Evolutionary conservation across 1,284 basidiomycete genomes (phyloP), one percentile per base, ranked within the genome.

Genomic region (Porogramme epimiltina): DNA sequence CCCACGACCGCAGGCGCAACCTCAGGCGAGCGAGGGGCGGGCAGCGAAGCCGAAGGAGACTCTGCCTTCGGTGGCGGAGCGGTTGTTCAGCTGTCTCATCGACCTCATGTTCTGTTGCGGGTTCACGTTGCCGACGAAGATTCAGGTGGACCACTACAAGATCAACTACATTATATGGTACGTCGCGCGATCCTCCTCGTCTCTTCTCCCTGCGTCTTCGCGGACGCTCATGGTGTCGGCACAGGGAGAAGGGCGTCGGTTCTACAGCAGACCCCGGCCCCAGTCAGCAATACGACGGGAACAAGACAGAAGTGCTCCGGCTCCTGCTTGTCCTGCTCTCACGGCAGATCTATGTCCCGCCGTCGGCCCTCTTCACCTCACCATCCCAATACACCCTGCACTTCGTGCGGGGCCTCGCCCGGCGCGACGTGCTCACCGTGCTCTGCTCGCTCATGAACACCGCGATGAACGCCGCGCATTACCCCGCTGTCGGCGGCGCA

Each of bases 381-480:
- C 82, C 88, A 3, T 89, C 93, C 16, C 72, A 81, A 34, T 91
- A 89, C 62, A 82, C 90, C n/a, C 77, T 89, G 20, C 81, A 89
- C 66, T 76, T 89, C 51, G 88, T 92, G 11, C 87, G 93, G 67
- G 81, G 84, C 59, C 84, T 87, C 39, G 85, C 89, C 54, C 80
- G 92, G 26, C 82, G 91, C 42, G 81, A 93, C 58, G 86, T 95
- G 15, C 77, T 98, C 43, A 93, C 93, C 1, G 73, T 97, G 13
- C 73, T 98, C 5, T 98, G 95, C 68, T 96, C 94, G 9, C 73
- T 95, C 42, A 76, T 98, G 55, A 98, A 98, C 68, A 95, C 91
- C 5, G 84, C 86, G 15, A 83, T 97, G 75, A 89, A 88, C 65
- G 82, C 85, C 1, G 70, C 81, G 20, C 74, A 73, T 47, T 66